phyloP scores from a whole-genome alignment of 495 filamentous ascomycete species.

The Aspergillus bridgeri region DNA sequence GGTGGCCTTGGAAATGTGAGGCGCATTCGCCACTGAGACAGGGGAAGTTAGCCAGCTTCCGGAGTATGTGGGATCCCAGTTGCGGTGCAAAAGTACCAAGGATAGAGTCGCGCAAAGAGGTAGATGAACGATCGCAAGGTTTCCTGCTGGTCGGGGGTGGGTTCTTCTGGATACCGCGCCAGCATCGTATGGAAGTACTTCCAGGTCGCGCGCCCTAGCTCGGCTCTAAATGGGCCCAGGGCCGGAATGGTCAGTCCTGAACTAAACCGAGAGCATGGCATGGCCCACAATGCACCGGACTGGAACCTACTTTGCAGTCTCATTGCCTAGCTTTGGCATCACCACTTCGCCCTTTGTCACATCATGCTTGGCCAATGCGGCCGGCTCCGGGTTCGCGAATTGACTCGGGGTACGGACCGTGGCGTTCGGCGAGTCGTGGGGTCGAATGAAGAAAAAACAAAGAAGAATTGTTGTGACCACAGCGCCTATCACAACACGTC shows the following conservation, averaged over 20 bases:
- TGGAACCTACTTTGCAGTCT: constrained; percentile 61
- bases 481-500: constrained; percentile 37
- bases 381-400: constrained; percentile 28
- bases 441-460: constrained; percentile 40
- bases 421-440: constrained; percentile 40
- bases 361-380: constrained; percentile 30
- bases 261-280: not conserved
- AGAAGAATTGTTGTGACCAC: constrained; percentile 33
- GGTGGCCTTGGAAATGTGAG: constrained; percentile 78
- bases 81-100: constrained; percentile 52
- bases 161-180: constrained; percentile 85
- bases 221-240: constrained; percentile 53
- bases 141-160: constrained; percentile 75
- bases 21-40: constrained; percentile 84
- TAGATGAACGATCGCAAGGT: constrained; percentile 82
- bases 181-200: constrained; percentile 95
- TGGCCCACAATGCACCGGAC: not conserved
- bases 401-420: constrained; percentile 43
- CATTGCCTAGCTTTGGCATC: constrained; percentile 88
- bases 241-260: constrained; percentile 3
- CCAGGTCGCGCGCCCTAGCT: constrained; percentile 85
- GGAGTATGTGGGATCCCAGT: not conserved
- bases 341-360: constrained; percentile 74
- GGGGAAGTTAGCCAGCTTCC: constrained; percentile 1
- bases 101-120: constrained; percentile 89